phyloP scores from a whole-genome alignment of 2,329 filamentous ascomycete genomes.

The Akanthomyces uredinophilus region DNA sequence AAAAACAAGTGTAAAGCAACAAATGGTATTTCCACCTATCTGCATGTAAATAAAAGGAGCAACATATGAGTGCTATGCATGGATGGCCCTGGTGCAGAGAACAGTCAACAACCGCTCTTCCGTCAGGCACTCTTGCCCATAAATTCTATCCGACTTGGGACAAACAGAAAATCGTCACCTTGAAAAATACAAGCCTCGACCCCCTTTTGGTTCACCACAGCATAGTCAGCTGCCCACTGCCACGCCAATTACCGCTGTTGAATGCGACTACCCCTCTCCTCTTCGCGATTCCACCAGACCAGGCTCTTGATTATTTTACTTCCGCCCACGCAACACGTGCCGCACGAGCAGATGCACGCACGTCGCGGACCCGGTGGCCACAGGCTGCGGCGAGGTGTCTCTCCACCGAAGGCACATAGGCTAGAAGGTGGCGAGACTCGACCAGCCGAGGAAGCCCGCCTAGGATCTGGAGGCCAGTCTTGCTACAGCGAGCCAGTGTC shows the following conservation, averaged over 20 bases:
- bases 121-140: background rate
- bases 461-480: conserved; percentile 43
- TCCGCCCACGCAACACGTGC: conserved; percentile 47
- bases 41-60: background rate
- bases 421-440: conserved; percentile 42
- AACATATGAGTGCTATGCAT: background rate
- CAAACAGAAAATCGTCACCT: background rate
- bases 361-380: conserved; percentile 48
- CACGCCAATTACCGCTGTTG: background rate
- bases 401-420: conserved; percentile 39
- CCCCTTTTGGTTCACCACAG: background rate
- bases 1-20: background rate
- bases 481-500: conserved; percentile 36
- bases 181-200: background rate
- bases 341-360: conserved; percentile 44
- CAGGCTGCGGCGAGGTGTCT: conserved; percentile 46
- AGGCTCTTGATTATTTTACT: conserved; percentile 23
- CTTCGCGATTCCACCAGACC: background rate
- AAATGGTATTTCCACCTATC: conserved; percentile 12
- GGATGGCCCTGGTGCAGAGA: background rate
- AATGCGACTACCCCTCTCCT: background rate
- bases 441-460: conserved; percentile 43
- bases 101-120: background rate
- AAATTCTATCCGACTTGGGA: background rate
- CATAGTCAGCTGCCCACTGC: background rate